Percentiles rank a stretch among this genome's conserved stretches.
These are phyloP conservation scores for Chytriomyces sp. DNA, from an alignment of 192 early-diverging fungal genomes.

Conservation along the genomic window DNA sequence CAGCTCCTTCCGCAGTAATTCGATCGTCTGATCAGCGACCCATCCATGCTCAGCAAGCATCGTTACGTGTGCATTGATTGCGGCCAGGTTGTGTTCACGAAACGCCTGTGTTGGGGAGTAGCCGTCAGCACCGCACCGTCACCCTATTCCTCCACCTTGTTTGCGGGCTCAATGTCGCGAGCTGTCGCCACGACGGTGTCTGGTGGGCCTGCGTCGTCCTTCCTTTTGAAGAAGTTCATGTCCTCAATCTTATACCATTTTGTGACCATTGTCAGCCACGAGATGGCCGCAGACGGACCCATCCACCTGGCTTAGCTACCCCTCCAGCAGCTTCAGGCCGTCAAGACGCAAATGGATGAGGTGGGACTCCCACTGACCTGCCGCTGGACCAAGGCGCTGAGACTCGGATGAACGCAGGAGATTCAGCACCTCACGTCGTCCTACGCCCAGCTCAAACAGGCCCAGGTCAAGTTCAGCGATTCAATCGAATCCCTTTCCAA, in stretches of 20 bases:
- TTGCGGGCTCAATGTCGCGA: slow-evolving; percentile 1
- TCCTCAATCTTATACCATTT: background rate
- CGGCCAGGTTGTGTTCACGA: background rate
- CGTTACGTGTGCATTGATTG: slow-evolving; percentile 8
- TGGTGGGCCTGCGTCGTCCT: background rate
- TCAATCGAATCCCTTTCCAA: slow-evolving; percentile 73
- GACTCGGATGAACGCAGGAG: slow-evolving; percentile 60
- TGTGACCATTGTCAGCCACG: too few species aligned
- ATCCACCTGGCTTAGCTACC: slow-evolving; percentile 86
- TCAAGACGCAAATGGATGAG: slow-evolving; percentile 84
- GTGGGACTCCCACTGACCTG: slow-evolving; percentile 39
- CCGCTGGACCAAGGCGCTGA: background rate
- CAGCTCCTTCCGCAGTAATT: background rate
- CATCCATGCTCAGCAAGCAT: slow-evolving; percentile 6
- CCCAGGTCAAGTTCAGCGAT: slow-evolving; percentile 83
- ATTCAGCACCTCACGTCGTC: slow-evolving; percentile 81
- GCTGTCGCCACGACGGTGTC: background rate
- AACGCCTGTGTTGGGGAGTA: background rate
- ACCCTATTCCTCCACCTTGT: background rate
- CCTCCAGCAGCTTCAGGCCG: slow-evolving; percentile 76
- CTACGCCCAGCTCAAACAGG: slow-evolving; percentile 84
- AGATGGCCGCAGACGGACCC: slow-evolving; percentile 13
- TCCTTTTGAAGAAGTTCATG: slow-evolving; percentile 9
- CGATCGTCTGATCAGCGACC: slow-evolving; percentile 14
- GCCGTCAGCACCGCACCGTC: background rate